These are phyloP conservation scores for Eimeria maxima DNA, from an alignment of 169 alveolate species.

Conservation along the genomic window DNA sequence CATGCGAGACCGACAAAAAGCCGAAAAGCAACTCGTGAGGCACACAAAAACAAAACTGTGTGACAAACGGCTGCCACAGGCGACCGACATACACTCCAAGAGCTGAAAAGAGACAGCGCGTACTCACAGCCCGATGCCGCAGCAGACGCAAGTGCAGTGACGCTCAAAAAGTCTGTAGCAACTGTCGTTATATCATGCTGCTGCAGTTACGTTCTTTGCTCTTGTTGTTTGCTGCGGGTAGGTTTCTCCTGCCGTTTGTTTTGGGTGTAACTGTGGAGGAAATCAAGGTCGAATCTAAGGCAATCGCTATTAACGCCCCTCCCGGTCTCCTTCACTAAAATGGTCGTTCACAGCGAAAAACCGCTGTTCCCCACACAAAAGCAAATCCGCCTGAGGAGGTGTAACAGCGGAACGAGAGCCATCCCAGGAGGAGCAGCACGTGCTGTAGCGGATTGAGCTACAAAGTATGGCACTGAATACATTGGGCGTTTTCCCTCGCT, in stretches of 20 bases:
- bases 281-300: not conserved
- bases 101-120: not conserved
- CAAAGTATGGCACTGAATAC: not conserved
- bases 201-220: slow-evolving; percentile 11
- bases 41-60: not conserved
- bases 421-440: not conserved
- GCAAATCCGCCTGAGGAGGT: not conserved
- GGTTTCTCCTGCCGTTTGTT: not conserved
- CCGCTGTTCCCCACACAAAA: not conserved
- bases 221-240: not conserved
- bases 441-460: not conserved
- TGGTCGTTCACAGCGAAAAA: not conserved
- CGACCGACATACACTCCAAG: not conserved
- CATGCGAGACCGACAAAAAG: not conserved
- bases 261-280: slow-evolving; percentile 43
- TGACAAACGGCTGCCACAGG: not conserved
- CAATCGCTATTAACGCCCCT: slow-evolving; percentile 33
- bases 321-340: slow-evolving; percentile 35
- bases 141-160: not conserved
- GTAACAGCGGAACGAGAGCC: not conserved
- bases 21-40: not conserved
- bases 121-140: not conserved
- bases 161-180: not conserved
- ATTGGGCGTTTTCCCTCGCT: not conserved
- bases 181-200: not conserved